Evolutionary conservation across 1,284 basidiomycete genomes (phyloP).

Genomic region (Puccinia sorghi): DNA sequence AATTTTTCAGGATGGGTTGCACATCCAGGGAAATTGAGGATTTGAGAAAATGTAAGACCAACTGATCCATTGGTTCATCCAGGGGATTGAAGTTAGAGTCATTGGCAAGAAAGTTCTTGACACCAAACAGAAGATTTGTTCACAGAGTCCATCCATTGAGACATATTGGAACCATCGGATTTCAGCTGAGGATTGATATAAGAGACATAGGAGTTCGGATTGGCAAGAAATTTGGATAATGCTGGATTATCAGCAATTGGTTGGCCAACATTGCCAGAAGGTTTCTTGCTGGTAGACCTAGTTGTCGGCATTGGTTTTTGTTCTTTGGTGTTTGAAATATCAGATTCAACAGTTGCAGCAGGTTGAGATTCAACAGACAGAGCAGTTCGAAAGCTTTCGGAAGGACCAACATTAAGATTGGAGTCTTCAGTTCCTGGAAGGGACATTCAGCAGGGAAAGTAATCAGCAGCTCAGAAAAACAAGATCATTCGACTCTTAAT

Average conservation of each 20-base stretch:
- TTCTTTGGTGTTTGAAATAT: too few relatives aligned
- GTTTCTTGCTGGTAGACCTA: too few relatives aligned
- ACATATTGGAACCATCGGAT: neutral
- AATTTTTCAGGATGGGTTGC: neutral
- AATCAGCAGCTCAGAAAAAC: too few relatives aligned
- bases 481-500: too few relatives aligned
- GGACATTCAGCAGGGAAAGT: too few relatives aligned
- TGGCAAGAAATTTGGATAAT: neutral
- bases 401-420: too few relatives aligned
- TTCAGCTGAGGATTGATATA: neutral
- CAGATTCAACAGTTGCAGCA: too few relatives aligned
- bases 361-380: too few relatives aligned
- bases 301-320: too few relatives aligned
- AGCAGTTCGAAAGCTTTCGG: too few relatives aligned
- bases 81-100: neutral
- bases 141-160: neutral
- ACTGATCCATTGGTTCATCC: neutral
- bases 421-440: too few relatives aligned
- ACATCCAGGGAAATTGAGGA: neutral
- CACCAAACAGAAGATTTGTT: neutral
- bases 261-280: too few relatives aligned
- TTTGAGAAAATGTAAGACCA: neutral
- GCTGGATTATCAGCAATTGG: neutral
- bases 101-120: neutral
- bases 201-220: neutral